A percentile compares a stretch with the other conserved stretches of the same genome.
phyloP scores from a whole-genome alignment of 495 filamentous ascomycete species.

The Neurospora cerealis region DNA sequence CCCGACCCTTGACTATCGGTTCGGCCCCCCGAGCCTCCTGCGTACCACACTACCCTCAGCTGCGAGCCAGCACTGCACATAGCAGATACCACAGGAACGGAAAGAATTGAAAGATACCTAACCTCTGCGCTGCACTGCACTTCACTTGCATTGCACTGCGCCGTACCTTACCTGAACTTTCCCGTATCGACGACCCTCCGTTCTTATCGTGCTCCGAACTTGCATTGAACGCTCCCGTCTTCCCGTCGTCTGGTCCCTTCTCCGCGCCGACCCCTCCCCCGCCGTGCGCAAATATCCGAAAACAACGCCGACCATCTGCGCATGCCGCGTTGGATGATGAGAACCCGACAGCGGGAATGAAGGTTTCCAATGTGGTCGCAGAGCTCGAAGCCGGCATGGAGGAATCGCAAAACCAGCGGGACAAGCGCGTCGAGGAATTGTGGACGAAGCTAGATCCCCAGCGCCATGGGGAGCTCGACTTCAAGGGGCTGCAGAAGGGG shows the following conservation, averaged over 20 bases:
- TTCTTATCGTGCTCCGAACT: neutral
- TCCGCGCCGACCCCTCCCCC: slow-evolving; percentile 3
- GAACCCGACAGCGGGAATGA: slow-evolving; percentile 26
- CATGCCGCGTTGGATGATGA: slow-evolving; percentile 23
- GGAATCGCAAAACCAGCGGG: slow-evolving; percentile 61
- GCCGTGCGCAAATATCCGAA: neutral
- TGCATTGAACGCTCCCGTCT: neutral
- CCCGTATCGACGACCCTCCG: neutral
- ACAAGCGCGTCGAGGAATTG: slow-evolving; percentile 66
- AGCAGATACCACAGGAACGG: neutral
- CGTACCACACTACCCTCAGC: neutral
- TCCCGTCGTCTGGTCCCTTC: neutral
- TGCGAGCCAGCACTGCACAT: neutral
- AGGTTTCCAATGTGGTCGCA: slow-evolving; percentile 31
- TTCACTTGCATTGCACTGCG: neutral
- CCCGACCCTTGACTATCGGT: neutral
- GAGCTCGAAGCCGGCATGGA: slow-evolving; percentile 36
- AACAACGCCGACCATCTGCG: neutral
- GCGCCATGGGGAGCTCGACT: slow-evolving; percentile 67
- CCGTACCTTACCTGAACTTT: neutral
- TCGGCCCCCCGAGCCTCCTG: neutral
- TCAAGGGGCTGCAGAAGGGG: slow-evolving; percentile 73
- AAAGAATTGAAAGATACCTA: neutral
- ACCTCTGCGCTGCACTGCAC: neutral
- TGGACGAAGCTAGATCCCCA: slow-evolving; percentile 73